Evolutionary conservation across 306 rosid genomes (phyloP).

Genomic region (Arachis stenosperma): DNA sequence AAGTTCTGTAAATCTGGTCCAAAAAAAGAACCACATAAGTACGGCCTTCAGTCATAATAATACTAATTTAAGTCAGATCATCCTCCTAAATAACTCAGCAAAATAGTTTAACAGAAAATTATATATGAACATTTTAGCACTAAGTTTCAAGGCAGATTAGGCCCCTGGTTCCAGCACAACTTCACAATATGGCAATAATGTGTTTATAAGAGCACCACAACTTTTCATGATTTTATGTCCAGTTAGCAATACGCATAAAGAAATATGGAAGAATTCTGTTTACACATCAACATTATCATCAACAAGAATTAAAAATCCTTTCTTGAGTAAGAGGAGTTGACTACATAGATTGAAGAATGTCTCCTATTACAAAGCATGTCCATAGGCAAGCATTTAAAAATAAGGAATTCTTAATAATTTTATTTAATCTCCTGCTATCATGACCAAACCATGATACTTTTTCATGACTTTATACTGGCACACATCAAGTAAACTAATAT

Average conservation of each 20-base stretch:
- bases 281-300: neutral
- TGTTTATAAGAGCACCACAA: constrained; percentile 1
- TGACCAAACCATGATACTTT: neutral
- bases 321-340: neutral
- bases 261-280: neutral
- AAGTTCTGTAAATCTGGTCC: constrained; percentile 48
- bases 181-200: constrained; percentile 10
- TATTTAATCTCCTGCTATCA: neutral
- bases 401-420: neutral
- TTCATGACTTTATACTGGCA: constrained; percentile 14
- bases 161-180: constrained; percentile 2
- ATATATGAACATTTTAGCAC: neutral
- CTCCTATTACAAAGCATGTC: neutral
- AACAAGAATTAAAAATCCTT: neutral
- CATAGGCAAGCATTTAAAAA: neutral
- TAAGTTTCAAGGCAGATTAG: neutral
- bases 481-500: constrained; percentile 31
- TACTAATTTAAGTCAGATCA: constrained; percentile 11
- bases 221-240: neutral
- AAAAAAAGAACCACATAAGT: constrained; percentile 40
- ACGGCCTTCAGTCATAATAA: constrained; percentile 26
- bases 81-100: constrained; percentile 24
- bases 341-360: neutral
- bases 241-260: constrained; percentile 8
- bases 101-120: neutral